Conservation (phyloP, 208 protist genomes). For the Crithidia bombi region DNA sequence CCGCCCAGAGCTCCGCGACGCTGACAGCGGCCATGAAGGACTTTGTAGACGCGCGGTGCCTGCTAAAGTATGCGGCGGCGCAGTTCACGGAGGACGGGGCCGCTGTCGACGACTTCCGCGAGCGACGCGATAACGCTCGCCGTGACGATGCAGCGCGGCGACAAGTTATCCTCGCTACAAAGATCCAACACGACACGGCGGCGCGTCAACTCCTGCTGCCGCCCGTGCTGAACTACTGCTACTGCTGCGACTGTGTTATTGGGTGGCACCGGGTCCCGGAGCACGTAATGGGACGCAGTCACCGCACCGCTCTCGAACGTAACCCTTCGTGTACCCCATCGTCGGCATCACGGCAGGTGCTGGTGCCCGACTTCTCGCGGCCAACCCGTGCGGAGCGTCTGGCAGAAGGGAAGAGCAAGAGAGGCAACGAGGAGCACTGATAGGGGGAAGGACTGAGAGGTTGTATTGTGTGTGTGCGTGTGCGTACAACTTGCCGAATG, state of each 20-base stretch:
- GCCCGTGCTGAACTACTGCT: constrained; percentile 87
- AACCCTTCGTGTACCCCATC: constrained; percentile 48
- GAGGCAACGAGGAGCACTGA: neutral
- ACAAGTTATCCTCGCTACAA: constrained; percentile 20
- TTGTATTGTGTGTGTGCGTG: neutral
- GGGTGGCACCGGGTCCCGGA: constrained; percentile 79
- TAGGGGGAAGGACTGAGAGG: neutral
- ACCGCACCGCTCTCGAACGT: constrained; percentile 38
- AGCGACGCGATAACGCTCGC: constrained; percentile 46
- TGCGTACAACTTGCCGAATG: neutral
- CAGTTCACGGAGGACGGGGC: constrained; percentile 44
- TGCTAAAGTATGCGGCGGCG: constrained; percentile 66
- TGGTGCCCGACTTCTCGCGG: constrained; percentile 41
- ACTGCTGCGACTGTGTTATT: constrained; percentile 70
- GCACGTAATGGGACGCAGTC: constrained; percentile 65
- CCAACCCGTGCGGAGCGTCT: constrained; percentile 22
- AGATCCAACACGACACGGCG: constrained; percentile 33
- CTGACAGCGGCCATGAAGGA: constrained; percentile 68
- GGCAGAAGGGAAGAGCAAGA: neutral
- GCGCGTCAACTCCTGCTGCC: constrained; percentile 47
- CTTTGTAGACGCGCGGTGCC: constrained; percentile 77
- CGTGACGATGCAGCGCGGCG: constrained; percentile 41
- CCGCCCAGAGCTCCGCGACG: constrained; percentile 1
- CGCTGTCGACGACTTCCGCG: constrained; percentile 38
- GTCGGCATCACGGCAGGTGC: constrained; percentile 19